Evolutionary conservation across 495 filamentous ascomycete species (phyloP).

Genomic region (Choiromyces venosus): DNA sequence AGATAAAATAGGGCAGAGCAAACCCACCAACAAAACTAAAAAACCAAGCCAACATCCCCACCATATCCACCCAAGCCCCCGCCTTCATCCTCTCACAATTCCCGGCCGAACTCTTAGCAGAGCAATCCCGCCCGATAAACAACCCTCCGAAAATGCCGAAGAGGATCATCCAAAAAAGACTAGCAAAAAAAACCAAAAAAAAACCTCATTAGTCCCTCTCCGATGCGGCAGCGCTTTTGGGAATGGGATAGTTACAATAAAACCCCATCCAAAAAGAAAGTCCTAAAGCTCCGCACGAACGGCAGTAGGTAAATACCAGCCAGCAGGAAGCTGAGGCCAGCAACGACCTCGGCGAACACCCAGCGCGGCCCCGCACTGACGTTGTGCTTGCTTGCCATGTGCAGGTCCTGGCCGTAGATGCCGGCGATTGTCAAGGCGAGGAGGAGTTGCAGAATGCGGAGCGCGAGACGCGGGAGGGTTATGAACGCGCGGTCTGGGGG

Average conservation of each 20-base stretch:
- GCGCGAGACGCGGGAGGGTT: slow-evolving; percentile 29
- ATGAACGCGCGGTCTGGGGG: slow-evolving; percentile 15
- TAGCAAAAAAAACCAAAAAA: neutral
- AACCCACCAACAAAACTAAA: slow-evolving; percentile 44
- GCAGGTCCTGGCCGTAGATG: slow-evolving; percentile 58
- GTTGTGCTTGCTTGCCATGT: too few relatives aligned
- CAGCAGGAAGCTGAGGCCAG: slow-evolving; percentile 48
- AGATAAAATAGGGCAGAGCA: neutral
- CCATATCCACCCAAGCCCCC: slow-evolving; percentile 62
- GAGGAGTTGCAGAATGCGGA: slow-evolving; percentile 58
- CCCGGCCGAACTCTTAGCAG: slow-evolving; percentile 44
- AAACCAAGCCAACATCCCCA: slow-evolving; percentile 59
- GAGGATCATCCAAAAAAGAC: too few relatives aligned
- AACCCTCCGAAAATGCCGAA: slow-evolving; percentile 57
- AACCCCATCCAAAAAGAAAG: slow-evolving; percentile 55
- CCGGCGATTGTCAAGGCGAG: slow-evolving; percentile 58
- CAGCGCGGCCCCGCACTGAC: too few relatives aligned
- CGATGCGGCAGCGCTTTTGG: too few relatives aligned
- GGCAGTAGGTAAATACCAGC: slow-evolving; percentile 49
- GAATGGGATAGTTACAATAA: too few relatives aligned
- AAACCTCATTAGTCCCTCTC: neutral
- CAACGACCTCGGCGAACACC: slow-evolving; percentile 57
- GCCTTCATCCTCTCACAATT: slow-evolving; percentile 57
- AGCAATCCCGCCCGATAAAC: slow-evolving; percentile 53
- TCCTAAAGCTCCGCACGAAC: slow-evolving; percentile 46